Base-by-base conservation (phyloP, 1,139 yeast genomes). In the Sugiyamaella sp. region DNA sequence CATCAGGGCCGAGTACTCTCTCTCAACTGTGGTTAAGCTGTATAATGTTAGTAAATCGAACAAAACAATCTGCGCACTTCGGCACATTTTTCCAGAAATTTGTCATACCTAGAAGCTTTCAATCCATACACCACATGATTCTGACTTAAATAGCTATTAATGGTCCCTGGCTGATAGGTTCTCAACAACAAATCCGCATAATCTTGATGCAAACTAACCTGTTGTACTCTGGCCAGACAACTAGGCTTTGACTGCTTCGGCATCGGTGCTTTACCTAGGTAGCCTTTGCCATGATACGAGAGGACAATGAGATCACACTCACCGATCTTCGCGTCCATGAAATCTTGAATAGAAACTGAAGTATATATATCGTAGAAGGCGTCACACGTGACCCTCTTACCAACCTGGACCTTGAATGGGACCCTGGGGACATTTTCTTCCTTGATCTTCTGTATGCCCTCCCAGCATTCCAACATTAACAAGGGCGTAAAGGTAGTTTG, bases 381-480 rank as follows among this genome's bases (percentile, higher is more conserved):
- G 64, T 91, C 96, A 21, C 89, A 86, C 1, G 89, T 83, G 2
- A 89, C 80, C 62, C 97, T 79, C 44, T 89, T 86, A 10, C 96
- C 97, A 38, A 90, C 74, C 4, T 80, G 73, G 5, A 91, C 65
- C 40, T 80, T 80, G 66, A 93, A 86, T 0, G 96, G 91, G 5
- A 66, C 71, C 56, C 82, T 84, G 25, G 80, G 81, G n/a, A 43
- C 51, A 12, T 44, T 54, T 20, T 89, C 81, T 51, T 80, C 81
- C 61, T 86, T 84, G 0, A 93, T 82, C 2, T 89, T 78, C 59
- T 83, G 85, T 33, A 95, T 80, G 0, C 90, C 88, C 66, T 91
- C 96, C 98, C 98, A 95, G 60, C 96, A 88, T 73, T 95, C 99
- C 45, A 91, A 73, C 71, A 91, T 74, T 46, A 95, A 73, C 46